Conservation (phyloP, 129 eudicot species). For the Apium graveolens region DNA sequence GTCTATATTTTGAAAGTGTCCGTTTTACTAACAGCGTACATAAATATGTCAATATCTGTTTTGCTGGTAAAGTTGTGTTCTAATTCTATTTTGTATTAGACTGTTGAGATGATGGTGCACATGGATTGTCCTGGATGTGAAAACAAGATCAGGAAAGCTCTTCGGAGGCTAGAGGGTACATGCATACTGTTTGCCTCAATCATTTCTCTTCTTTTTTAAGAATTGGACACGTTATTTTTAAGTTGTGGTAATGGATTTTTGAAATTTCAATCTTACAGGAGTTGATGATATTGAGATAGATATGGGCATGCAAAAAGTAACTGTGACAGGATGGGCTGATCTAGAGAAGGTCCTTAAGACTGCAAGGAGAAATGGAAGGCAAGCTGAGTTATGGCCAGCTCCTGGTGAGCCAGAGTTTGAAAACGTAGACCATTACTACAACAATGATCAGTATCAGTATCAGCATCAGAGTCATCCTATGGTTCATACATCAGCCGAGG, state of each 20-base stretch:
- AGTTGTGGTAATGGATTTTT: background rate
- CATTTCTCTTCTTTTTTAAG: background rate
- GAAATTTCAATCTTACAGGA: conserved; percentile 31
- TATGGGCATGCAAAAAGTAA: conserved; percentile 76
- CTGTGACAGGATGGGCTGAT: conserved; percentile 62
- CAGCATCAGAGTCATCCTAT: conserved; percentile 24
- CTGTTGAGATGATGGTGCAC: conserved; percentile 79
- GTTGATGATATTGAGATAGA: conserved; percentile 76
- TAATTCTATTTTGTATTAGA: conserved; percentile 23
- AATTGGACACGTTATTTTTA: background rate
- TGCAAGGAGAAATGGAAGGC: conserved; percentile 56
- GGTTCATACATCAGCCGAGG: conserved; percentile 1
- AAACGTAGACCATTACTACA: conserved; percentile 14
- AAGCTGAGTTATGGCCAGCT: conserved; percentile 73
- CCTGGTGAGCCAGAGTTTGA: conserved; percentile 56
- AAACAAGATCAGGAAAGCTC: conserved; percentile 29
- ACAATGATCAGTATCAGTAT: conserved; percentile 32
- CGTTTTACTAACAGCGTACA: too few species aligned
- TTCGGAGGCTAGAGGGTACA: background rate
- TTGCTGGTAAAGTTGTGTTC: background rate
- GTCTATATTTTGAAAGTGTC: background rate
- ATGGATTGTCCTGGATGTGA: conserved; percentile 88
- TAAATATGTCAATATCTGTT: too few species aligned
- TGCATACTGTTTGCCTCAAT: background rate
- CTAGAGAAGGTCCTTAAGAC: conserved; percentile 55